A percentile compares a stretch with the other conserved stretches of the same genome.
Conservation (phyloP, 1,139 yeast species). For the Geotrichum bryndzae region DNA sequence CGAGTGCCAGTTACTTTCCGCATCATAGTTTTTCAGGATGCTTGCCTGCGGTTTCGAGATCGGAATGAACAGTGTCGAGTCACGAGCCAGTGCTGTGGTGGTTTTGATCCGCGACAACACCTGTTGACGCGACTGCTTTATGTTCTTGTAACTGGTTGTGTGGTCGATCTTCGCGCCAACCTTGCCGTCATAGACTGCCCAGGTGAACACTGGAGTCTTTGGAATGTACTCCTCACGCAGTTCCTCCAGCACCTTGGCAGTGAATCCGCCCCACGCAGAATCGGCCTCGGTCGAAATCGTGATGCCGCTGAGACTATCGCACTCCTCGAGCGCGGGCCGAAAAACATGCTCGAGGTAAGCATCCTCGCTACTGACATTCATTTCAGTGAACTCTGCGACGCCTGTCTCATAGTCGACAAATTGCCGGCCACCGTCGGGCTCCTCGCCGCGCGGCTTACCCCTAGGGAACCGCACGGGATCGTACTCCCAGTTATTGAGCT, state of each 20-base stretch:
- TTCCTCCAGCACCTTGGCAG: slow-evolving; percentile 46
- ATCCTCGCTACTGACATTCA: slow-evolving; percentile 29
- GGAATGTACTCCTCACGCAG: slow-evolving; percentile 69
- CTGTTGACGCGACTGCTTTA: slow-evolving; percentile 21
- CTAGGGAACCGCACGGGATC: slow-evolving; percentile 38
- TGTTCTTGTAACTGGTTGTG: slow-evolving; percentile 3
- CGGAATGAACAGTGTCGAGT: slow-evolving; percentile 50
- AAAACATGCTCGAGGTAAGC: slow-evolving; percentile 57
- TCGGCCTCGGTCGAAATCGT: slow-evolving; percentile 64
- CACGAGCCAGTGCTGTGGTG: slow-evolving; percentile 41
- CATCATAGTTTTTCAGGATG: slow-evolving; percentile 16
- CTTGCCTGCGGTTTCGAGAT: slow-evolving; percentile 30
- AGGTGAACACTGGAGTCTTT: slow-evolving; percentile 52
- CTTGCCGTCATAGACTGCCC: slow-evolving; percentile 42
- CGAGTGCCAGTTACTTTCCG: slow-evolving; percentile 28
- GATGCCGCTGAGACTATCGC: slow-evolving; percentile 69
- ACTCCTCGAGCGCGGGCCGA: slow-evolving; percentile 62
- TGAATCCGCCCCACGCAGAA: slow-evolving; percentile 80
- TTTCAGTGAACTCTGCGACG: slow-evolving; percentile 41
- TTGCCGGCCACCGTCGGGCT: slow-evolving; percentile 29
- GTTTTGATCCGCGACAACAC: slow-evolving; percentile 44
- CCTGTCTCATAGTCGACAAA: slow-evolving; percentile 47
- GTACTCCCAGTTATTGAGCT: slow-evolving; percentile 52
- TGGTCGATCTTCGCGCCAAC: slow-evolving; percentile 7
- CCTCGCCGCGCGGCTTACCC: slow-evolving; percentile 40